These are phyloP conservation scores for Elsinoe perseae DNA, from an alignment of 2,329 filamentous ascomycete genomes.

Conservation along the genomic window DNA sequence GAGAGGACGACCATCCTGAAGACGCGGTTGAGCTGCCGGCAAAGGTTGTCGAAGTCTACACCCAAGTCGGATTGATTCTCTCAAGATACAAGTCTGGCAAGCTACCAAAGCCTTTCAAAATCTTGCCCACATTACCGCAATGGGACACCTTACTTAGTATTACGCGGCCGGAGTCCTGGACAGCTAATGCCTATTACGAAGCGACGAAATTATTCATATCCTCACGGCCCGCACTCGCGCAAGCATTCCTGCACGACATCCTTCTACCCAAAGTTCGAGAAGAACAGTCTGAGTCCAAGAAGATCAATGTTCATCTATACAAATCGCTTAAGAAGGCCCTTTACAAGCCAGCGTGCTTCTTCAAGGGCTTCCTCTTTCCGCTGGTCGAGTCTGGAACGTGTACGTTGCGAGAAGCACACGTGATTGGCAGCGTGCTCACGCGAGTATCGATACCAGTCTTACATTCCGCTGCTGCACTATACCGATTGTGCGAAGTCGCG, in stretches of 20 bases:
- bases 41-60: conserved; percentile 90
- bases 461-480: conserved; percentile 84
- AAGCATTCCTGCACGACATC: conserved; percentile 78
- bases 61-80: conserved; percentile 82
- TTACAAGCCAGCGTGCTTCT: conserved; percentile 92
- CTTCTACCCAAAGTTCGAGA: conserved; percentile 85
- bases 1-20: conserved; percentile 54
- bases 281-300: conserved; percentile 88
- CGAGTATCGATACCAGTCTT: conserved; percentile 82
- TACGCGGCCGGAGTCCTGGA: conserved; percentile 72
- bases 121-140: conserved; percentile 81
- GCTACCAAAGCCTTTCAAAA: conserved; percentile 94
- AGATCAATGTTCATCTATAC: conserved; percentile 92
- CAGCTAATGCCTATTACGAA: conserved; percentile 75
- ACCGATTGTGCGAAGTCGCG: conserved; percentile 87
- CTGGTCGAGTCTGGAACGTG: conserved; percentile 79
- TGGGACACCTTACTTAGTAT: conserved; percentile 84
- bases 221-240: conserved; percentile 67
- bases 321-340: conserved; percentile 85
- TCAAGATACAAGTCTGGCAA: conserved; percentile 94
- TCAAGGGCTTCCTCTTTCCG: conserved; percentile 92
- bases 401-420: conserved; percentile 84
- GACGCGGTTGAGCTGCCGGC: conserved; percentile 80
- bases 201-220: conserved; percentile 91
- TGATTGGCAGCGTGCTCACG: conserved; percentile 77